These are phyloP conservation scores for Leptomonas seymouri DNA, from an alignment of 208 protist genomes.

Conservation along the genomic window DNA sequence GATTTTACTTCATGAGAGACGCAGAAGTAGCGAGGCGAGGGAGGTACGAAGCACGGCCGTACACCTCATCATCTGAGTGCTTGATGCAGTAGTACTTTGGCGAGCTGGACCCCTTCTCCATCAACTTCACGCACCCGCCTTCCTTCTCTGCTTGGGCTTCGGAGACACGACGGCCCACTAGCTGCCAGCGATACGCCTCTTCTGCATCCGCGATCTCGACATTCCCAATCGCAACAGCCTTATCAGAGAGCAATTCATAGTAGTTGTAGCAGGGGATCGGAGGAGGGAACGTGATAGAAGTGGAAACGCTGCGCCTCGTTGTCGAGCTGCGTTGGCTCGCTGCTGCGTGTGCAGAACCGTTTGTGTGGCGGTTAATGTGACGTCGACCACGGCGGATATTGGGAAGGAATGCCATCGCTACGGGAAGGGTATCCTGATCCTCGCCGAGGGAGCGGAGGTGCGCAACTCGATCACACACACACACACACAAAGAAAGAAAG, in stretches of 20 bases:
- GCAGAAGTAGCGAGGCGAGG: neutral
- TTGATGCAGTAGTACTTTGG: conserved; percentile 9
- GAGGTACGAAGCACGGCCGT: conserved; percentile 9
- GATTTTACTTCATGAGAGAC: conserved; percentile 1
- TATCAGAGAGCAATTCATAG: conserved; percentile 5
- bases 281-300: neutral
- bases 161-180: conserved; percentile 5
- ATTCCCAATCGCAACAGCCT: conserved; percentile 7
- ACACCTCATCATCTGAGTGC: conserved; percentile 12
- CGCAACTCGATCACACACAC: too few relatives aligned
- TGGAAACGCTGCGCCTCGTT: too few relatives aligned
- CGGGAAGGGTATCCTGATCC: too few relatives aligned
- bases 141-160: neutral
- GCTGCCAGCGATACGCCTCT: conserved; percentile 4
- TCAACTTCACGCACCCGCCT: conserved; percentile 17
- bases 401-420: too few relatives aligned
- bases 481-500: too few relatives aligned
- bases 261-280: conserved; percentile 15
- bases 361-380: neutral
- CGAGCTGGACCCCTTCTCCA: neutral
- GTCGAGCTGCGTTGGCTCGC: too few relatives aligned
- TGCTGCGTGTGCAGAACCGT: neutral
- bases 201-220: neutral
- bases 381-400: too few relatives aligned
- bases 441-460: too few relatives aligned